Conservation (phyloP, 225 moss, liverwort and hornwort genomes). For the Marchantia polymorpha region DNA sequence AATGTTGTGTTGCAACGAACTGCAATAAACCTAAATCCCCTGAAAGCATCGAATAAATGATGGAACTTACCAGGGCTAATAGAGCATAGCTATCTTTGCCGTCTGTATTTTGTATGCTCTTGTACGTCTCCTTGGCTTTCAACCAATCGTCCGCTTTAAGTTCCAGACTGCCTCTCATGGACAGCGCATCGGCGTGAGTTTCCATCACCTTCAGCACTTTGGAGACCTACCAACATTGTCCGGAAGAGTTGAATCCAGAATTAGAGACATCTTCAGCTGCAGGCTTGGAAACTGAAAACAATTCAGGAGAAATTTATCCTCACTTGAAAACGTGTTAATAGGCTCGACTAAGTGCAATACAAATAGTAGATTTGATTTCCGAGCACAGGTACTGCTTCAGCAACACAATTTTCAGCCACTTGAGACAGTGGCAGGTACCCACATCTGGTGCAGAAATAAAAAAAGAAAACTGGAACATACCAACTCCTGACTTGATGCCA, state of each 20-base stretch:
- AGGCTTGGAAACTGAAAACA: not conserved
- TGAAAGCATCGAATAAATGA: not conserved
- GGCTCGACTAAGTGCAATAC: no score
- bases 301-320: no score
- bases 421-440: no score
- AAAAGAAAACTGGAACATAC: conserved; percentile 25
- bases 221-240: conserved; percentile 39
- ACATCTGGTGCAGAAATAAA: no score
- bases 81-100: conserved; percentile 85
- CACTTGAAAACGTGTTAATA: no score
- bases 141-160: conserved; percentile 95
- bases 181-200: conserved; percentile 77
- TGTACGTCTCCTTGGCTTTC: conserved; percentile 95
- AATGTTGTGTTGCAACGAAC: no score
- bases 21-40: not conserved
- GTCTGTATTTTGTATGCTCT: conserved; percentile 70
- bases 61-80: conserved; percentile 54
- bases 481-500: conserved; percentile 60
- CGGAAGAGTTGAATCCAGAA: not conserved
- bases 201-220: conserved; percentile 74
- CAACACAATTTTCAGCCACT: no score
- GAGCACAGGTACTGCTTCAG: no score
- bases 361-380: no score
- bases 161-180: conserved; percentile 82
- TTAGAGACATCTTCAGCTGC: not conserved